Percentiles rank a stretch among this genome's conserved stretches.
phyloP scores from a whole-genome alignment of 202 grass and related monocot species.

The Sporobolus alterniflorus region DNA sequence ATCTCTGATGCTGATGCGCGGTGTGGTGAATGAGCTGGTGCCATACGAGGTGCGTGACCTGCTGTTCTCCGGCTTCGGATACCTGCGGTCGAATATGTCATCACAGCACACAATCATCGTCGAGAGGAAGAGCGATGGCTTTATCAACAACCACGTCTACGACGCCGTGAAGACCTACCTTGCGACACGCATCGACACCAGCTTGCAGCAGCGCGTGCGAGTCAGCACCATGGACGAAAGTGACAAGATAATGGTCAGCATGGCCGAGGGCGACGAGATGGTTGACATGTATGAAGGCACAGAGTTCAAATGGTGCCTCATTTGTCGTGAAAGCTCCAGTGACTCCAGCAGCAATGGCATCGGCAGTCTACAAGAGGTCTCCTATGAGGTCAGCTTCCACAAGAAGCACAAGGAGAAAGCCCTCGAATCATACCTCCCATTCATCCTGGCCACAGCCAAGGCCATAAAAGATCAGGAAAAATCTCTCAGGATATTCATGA shows the following conservation, averaged over 20 bases:
- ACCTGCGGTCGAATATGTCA: slow-evolving; percentile 33
- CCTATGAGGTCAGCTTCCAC: slow-evolving; percentile 70
- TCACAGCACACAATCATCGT: slow-evolving; percentile 59
- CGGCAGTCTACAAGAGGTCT: not conserved
- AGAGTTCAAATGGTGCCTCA: slow-evolving; percentile 68
- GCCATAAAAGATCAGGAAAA: slow-evolving; percentile 43
- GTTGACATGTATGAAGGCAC: slow-evolving; percentile 42
- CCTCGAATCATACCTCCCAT: slow-evolving; percentile 72
- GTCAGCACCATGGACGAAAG: slow-evolving; percentile 43
- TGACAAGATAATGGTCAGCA: slow-evolving; percentile 48
- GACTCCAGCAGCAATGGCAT: not conserved
- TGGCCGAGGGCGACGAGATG: slow-evolving; percentile 65
- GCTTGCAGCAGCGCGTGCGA: slow-evolving; percentile 53
- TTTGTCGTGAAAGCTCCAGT: slow-evolving; percentile 9
- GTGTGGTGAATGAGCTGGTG: slow-evolving; percentile 61
- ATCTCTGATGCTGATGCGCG: slow-evolving; percentile 60
- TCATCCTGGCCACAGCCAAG: slow-evolving; percentile 65
- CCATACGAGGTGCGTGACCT: slow-evolving; percentile 44
- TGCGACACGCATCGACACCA: slow-evolving; percentile 40
- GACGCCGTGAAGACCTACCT: slow-evolving; percentile 51
- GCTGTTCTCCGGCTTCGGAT: slow-evolving; percentile 42
- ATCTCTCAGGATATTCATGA: slow-evolving; percentile 71
- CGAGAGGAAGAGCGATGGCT: slow-evolving; percentile 54
- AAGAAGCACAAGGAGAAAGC: slow-evolving; percentile 68
- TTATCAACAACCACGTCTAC: slow-evolving; percentile 43